A percentile compares a stretch with the other conserved stretches of the same genome.
These are phyloP conservation scores for Ocimum tenuiflorum DNA, from an alignment of 257 asterid genomes.

Conservation along the genomic window DNA sequence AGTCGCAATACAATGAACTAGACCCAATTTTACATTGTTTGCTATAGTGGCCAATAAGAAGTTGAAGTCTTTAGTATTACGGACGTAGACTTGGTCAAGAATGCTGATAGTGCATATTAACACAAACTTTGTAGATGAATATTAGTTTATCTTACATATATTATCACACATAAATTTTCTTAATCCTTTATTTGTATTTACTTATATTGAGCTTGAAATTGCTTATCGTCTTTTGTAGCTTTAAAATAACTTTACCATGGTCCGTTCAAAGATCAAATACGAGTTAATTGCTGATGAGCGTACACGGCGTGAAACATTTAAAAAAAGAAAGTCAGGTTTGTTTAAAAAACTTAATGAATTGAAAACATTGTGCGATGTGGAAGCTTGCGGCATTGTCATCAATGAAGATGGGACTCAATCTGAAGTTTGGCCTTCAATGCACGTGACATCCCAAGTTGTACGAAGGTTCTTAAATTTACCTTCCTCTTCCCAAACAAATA, in stretches of 20 bases:
- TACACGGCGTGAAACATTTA: constrained; percentile 36
- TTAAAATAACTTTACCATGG: constrained; percentile 32
- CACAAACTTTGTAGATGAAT: not conserved
- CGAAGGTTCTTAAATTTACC: constrained; percentile 33
- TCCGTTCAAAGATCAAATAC: constrained; percentile 44
- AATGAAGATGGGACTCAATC: constrained; percentile 29
- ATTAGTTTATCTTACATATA: not conserved
- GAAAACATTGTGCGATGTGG: constrained; percentile 36
- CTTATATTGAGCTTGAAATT: constrained; percentile 11
- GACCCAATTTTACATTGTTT: not conserved
- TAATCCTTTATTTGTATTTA: not conserved
- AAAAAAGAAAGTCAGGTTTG: constrained; percentile 36
- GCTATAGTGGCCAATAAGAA: not conserved
- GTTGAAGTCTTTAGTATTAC: not conserved
- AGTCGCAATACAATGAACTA: not conserved
- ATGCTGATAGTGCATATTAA: not conserved
- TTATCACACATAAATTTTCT: not conserved
- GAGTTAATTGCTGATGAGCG: constrained; percentile 44
- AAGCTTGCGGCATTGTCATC: constrained; percentile 36
- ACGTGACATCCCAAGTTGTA: constrained; percentile 26
- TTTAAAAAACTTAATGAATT: constrained; percentile 43
- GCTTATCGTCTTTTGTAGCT: constrained; percentile 26
- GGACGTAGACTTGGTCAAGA: not conserved
- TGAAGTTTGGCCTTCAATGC: constrained; percentile 38
- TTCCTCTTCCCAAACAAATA: constrained; percentile 20